A percentile compares a stretch with the other conserved stretches of the same genome.
phyloP scores from a whole-genome alignment of 805 yeast genomes.

The Teunomyces funiuensis region DNA sequence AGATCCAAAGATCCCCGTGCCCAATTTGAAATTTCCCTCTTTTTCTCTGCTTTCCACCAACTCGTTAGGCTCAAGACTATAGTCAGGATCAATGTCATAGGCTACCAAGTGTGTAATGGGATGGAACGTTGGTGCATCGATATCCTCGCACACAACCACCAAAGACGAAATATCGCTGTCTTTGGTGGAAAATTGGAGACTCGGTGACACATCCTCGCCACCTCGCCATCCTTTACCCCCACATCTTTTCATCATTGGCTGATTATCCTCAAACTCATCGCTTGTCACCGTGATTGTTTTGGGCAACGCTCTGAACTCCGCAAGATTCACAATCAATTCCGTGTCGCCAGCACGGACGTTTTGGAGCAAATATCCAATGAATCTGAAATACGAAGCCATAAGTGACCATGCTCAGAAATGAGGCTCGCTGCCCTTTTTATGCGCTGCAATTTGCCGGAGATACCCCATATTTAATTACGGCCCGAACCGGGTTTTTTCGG shows the following conservation, averaged over 20 bases:
- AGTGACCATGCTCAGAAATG: no score
- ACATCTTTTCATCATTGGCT: conserved; percentile 9
- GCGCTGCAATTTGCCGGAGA: no score
- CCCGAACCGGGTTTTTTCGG: no score
- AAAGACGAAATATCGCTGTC: conserved; percentile 9
- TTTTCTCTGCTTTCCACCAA: conserved; percentile 3
- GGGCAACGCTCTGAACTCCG: not conserved
- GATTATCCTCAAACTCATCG: conserved; percentile 11
- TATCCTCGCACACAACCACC: conserved; percentile 14
- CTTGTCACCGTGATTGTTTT: conserved; percentile 10
- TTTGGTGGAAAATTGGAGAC: conserved; percentile 1
- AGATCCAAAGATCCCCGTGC: conserved; percentile 3
- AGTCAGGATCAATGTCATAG: conserved; percentile 11
- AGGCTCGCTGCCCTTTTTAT: no score
- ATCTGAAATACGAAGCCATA: not conserved
- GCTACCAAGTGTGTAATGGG: conserved; percentile 14
- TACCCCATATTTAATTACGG: no score
- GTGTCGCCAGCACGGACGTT: not conserved
- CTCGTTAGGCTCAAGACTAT: conserved; percentile 6
- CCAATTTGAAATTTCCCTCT: conserved; percentile 10
- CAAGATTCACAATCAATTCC: not conserved
- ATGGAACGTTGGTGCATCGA: conserved; percentile 13
- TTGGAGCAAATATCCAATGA: not conserved
- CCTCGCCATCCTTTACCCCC: conserved; percentile 13
- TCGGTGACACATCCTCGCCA: conserved; percentile 11